Evolutionary conservation across 352 stramenopile species (phyloP), one percentile per base, ranked within the genome.

Genomic region (Phytophthora sansomeana): DNA sequence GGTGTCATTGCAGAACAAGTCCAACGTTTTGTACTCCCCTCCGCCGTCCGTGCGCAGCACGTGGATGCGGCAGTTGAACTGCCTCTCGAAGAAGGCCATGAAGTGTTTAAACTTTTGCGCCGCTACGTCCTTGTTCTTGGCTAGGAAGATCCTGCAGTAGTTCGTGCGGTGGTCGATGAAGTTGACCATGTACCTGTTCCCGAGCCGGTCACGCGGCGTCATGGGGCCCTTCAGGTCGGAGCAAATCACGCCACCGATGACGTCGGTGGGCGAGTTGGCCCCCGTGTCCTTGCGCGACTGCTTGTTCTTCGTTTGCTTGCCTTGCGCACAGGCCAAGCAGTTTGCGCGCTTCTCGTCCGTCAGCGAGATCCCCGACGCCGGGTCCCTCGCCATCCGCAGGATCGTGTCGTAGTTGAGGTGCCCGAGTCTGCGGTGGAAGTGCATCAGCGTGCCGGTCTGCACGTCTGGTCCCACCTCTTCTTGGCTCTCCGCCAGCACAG

Each of bases 291-390:
- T 54, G 14, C 21, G 38, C n/a, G 39, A 61, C 39, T 66, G 36
- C 14, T 1, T 1, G 21, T 63, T 69, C 51, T 69, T 66, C 6
- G 44, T 57, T 29, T 71, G 41, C 41, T 75, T 71, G 17, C 67
- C 52, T 21, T 63, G 47, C 1, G 59, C 52, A 24, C 58, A 74
- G 11, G 54, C 29, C 35, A 71, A 13, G 30, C 67, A 56, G n/a
- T 58, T 66, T 0, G 6, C 41, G 0, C 67, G 41, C 28, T 41
- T 43, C 1, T 55, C 0, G 16, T 69, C 53, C 5, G 61, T 55
- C 10, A 63, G 24, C 11, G 36, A 7, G 16, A 69, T 55, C n/a
- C 61, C 61, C 7, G 61, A 58, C 0, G 43, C 52, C 2, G 53
- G 42, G 3, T 63, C 52, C 28, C 42, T 58, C 1, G 51, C 17